Percentiles rank a stretch among this genome's conserved stretches.
Evolutionary conservation across 176 grass and related monocot genomes (phyloP).

Genomic region (Poa annua): DNA sequence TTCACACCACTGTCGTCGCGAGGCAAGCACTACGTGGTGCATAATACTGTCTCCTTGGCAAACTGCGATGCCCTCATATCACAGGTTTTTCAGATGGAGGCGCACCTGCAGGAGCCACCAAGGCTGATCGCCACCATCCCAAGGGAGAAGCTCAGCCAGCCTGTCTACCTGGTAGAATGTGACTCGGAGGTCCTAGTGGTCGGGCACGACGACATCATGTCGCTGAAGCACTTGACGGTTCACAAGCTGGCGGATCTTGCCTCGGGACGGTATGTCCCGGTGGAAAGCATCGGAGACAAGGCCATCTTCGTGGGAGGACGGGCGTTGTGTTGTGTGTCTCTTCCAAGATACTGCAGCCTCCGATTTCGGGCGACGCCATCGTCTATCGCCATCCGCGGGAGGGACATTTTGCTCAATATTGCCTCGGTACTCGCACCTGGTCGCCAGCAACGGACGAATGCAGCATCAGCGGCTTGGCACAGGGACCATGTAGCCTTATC

Average conservation of each 20-base stretch:
- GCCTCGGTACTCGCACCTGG: conserved; percentile 24
- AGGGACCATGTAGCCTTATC: conserved; percentile 6
- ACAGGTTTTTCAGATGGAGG: conserved; percentile 5
- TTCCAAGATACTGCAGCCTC: conserved; percentile 16
- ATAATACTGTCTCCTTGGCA: too few relatives aligned
- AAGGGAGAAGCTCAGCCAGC: not conserved
- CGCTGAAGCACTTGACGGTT: not conserved
- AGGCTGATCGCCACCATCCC: not conserved
- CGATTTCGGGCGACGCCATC: conserved; percentile 8
- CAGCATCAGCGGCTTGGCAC: not conserved
- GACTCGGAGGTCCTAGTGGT: not conserved
- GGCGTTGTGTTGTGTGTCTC: not conserved
- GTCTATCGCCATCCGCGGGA: not conserved
- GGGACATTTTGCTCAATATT: not conserved
- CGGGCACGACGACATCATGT: not conserved
- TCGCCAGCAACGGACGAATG: not conserved
- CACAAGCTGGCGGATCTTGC: conserved; percentile 18
- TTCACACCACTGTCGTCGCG: not conserved
- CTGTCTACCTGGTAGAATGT: not conserved
- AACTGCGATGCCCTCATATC: too few relatives aligned
- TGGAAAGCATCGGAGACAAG: not conserved
- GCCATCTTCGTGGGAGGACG: not conserved
- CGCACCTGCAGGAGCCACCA: not conserved
- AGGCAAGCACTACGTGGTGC: not conserved
- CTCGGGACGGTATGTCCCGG: not conserved